These are phyloP conservation scores for Enteropsectra breve DNA, from an alignment of 371 early-diverging fungal genomes.

Conservation along the genomic window DNA sequence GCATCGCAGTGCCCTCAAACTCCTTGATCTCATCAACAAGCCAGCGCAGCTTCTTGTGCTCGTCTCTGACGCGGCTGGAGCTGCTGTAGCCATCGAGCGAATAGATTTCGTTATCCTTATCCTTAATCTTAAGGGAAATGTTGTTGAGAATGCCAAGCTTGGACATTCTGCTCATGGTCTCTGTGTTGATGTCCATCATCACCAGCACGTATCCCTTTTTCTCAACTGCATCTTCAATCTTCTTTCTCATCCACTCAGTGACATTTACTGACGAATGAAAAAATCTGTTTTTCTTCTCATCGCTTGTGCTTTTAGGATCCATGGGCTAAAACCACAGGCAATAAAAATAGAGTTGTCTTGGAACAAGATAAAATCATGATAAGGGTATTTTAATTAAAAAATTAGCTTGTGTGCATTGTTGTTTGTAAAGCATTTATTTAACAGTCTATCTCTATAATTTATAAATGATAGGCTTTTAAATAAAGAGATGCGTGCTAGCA, in stretches of 20 bases:
- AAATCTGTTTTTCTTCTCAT: neutral
- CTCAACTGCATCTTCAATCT: constrained; percentile 17
- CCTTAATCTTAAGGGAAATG: constrained; percentile 19
- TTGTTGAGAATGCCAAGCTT: constrained; percentile 38
- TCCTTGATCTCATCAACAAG: constrained; percentile 42
- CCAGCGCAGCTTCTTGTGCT: constrained; percentile 30
- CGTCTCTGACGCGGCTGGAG: constrained; percentile 14
- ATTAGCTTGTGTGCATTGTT: too few species aligned
- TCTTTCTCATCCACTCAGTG: constrained; percentile 33
- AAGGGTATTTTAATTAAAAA: too few species aligned
- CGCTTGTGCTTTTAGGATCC: too few species aligned
- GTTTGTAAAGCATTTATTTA: too few species aligned
- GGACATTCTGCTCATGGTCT: constrained; percentile 31
- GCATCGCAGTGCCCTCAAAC: constrained; percentile 32
- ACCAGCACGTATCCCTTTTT: constrained; percentile 10
- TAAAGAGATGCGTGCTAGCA: too few species aligned
- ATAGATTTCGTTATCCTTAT: constrained; percentile 11
- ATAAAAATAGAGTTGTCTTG: too few species aligned
- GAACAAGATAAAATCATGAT: too few species aligned
- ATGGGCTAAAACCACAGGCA: too few species aligned
- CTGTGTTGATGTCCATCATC: constrained; percentile 24
- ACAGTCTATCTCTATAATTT: too few species aligned
- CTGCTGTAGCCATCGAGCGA: constrained; percentile 23
- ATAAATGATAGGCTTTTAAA: too few species aligned
- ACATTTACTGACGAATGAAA: constrained; percentile 9